Conservation (phyloP, 805 yeast species). For the Nakazawaea laoshanensis region DNA sequence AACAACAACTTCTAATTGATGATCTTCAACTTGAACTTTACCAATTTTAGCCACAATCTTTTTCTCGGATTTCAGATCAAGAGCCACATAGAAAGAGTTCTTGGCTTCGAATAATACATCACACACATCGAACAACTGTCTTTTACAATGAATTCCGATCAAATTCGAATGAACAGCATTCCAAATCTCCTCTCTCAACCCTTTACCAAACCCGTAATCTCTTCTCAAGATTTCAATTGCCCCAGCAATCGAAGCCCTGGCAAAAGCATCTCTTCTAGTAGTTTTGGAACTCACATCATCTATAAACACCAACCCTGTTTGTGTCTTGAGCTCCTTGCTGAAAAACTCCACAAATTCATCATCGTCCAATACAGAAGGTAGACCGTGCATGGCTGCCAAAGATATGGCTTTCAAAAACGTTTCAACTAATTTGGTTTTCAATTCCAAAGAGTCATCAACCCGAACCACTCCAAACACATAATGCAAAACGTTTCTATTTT, state of each 20-base stretch:
- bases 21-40: slow-evolving; percentile 12
- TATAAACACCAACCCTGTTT: slow-evolving; percentile 40
- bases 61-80: slow-evolving; percentile 62
- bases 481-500: slow-evolving; percentile 48
- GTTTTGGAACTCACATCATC: slow-evolving; percentile 41
- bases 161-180: slow-evolving; percentile 53
- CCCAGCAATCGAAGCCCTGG: slow-evolving; percentile 58
- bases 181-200: slow-evolving; percentile 62
- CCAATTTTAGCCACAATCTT: slow-evolving; percentile 51
- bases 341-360: slow-evolving; percentile 38
- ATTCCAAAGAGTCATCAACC: slow-evolving; percentile 44
- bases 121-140: slow-evolving; percentile 55
- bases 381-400: slow-evolving; percentile 57
- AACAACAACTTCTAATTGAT: slow-evolving; percentile 22
- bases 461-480: slow-evolving; percentile 53
- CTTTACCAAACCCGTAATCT: slow-evolving; percentile 46
- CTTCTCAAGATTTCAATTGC: slow-evolving; percentile 57
- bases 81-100: slow-evolving; percentile 50
- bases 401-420: slow-evolving; percentile 48
- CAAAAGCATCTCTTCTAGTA: slow-evolving; percentile 53
- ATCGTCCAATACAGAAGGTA: slow-evolving; percentile 51
- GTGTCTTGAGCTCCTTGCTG: slow-evolving; percentile 14
- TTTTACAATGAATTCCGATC: slow-evolving; percentile 48
- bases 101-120: slow-evolving; percentile 56
- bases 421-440: slow-evolving; percentile 41